Evolutionary conservation across 345 rosid species (phyloP).

Genomic region (Eucalyptus rudis): DNA sequence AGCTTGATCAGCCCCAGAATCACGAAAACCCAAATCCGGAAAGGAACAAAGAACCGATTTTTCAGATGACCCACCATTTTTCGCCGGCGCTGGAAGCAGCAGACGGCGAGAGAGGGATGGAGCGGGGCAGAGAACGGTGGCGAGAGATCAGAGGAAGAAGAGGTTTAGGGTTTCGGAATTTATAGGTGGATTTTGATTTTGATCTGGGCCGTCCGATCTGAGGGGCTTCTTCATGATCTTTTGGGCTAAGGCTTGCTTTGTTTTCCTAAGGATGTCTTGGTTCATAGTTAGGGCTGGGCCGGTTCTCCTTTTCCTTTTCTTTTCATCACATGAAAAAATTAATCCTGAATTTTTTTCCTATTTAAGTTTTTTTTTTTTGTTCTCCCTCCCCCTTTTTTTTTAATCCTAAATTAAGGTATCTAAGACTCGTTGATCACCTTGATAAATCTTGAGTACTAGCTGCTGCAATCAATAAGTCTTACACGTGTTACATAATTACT

Average conservation of each 20-base stretch:
- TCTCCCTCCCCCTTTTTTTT: no score
- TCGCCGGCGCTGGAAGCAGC: neutral
- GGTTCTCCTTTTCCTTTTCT: neutral
- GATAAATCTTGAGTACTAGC: neutral
- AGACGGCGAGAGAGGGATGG: neutral
- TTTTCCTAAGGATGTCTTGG: neutral
- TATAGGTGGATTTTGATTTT: neutral
- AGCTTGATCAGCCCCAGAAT: neutral
- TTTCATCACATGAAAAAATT: neutral
- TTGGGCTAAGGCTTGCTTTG: neutral
- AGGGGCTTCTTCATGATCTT: neutral
- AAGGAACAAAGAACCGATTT: neutral
- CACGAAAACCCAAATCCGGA: neutral
- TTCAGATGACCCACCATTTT: slow-evolving; percentile 15
- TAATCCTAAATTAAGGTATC: neutral
- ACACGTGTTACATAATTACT: neutral
- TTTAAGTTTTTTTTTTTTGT: neutral
- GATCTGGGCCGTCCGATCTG: neutral
- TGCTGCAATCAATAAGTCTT: neutral
- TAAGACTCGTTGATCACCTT: neutral
- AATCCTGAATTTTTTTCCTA: neutral
- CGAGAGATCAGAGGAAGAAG: neutral
- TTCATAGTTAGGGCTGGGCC: neutral
- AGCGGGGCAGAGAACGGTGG: neutral
- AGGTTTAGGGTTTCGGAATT: neutral